Base-by-base conservation (phyloP, 2,329 filamentous ascomycete genomes). In the Oidium heveae region DNA sequence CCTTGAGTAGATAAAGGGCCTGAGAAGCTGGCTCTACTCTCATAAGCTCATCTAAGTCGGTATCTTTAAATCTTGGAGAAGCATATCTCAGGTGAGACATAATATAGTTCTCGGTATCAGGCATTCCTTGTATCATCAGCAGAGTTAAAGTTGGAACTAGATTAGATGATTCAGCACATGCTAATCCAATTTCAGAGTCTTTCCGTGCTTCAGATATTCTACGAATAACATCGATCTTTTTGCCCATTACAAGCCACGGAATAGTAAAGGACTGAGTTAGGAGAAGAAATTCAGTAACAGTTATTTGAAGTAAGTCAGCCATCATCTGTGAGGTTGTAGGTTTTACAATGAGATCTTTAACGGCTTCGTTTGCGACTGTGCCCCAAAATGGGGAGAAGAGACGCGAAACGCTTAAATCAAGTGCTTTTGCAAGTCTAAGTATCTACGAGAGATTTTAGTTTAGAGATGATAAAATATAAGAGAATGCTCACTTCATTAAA, bases 331-430 rank as follows among this genome's bases (percentile, higher is more conserved):
- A 82, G 63, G 88, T 83, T 61, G 91, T 85, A n/a, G 91, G 89
- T 50, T 82, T 77, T 51, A 76, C 74, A 22, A 82, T 74, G 57
- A 96, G 74, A 61, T 94, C 86, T 64, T 87, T 89, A 32, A 91
- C 82, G 1, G 86, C 80, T 52, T 81, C 76, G 56, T 89, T 82
- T 0, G 86, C 88, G 47, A 98, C 72, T 33, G 77, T 89, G 59
- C 79, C 78, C 88, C 89, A 96, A 66, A 87, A 96, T 0, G 89
- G 87, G 55, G 81, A 79, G 55, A 96, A 81, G 0, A 98, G 70
- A 16, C 79, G 77, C 32, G 75, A 73, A 1, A 81, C 74, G 1
- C 77, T 81, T 39, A 77, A 71, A 2, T 73, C 71, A 43, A 79
- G 74, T 51, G 73, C 70, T 53, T 81, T 75, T 1, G 87, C 83